These are phyloP conservation scores for Colletotrichum sp. DNA, from an alignment of 2,329 filamentous ascomycete genomes.

Conservation along the genomic window DNA sequence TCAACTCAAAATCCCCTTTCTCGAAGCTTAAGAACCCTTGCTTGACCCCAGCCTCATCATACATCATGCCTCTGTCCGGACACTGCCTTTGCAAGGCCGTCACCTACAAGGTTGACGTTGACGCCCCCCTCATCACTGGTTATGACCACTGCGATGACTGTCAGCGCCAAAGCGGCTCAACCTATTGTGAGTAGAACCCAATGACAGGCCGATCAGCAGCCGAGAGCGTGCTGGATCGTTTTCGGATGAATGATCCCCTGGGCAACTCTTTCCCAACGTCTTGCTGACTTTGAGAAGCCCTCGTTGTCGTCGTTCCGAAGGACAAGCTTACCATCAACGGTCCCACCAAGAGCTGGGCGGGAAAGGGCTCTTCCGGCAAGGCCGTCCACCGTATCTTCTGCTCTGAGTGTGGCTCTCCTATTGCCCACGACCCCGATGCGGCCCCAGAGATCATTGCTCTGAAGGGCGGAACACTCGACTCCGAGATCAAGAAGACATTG, in stretches of 20 bases:
- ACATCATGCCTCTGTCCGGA: constrained; percentile 69
- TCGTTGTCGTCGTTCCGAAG: constrained; percentile 70
- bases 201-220: not conserved
- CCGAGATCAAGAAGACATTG: constrained; percentile 69
- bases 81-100: constrained; percentile 76
- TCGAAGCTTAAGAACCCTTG: not conserved
- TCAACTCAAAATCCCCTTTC: not conserved
- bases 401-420: constrained; percentile 71
- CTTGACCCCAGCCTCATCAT: not conserved
- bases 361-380: constrained; percentile 65
- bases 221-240: not conserved
- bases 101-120: constrained; percentile 67
- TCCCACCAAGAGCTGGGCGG: constrained; percentile 68
- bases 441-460: constrained; percentile 73
- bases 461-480: constrained; percentile 69
- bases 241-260: not conserved
- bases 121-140: constrained; percentile 58
- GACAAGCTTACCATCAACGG: constrained; percentile 68
- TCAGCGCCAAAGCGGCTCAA: constrained; percentile 72
- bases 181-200: constrained; percentile 60
- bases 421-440: constrained; percentile 73
- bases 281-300: constrained; percentile 46
- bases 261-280: not conserved
- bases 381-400: constrained; percentile 73
- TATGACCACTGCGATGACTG: constrained; percentile 79